Conservation (phyloP, 1,284 basidiomycete species). For the Malassezia arunalokei region DNA sequence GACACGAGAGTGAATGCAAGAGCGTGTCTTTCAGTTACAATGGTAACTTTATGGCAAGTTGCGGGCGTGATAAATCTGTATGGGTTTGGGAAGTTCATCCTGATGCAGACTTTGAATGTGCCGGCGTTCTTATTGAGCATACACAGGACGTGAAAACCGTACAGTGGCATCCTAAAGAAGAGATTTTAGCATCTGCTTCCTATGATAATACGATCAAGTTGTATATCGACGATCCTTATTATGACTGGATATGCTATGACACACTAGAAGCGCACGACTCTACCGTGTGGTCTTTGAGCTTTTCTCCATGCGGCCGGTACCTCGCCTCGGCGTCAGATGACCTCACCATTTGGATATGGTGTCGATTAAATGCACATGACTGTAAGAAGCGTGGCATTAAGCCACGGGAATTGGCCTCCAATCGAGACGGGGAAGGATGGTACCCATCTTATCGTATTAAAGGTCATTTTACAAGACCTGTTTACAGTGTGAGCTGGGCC, state of each 20-base stretch:
- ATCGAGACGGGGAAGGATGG: constrained; percentile 46
- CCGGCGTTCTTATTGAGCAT: constrained; percentile 94
- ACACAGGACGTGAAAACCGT: constrained; percentile 91
- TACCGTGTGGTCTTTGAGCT: constrained; percentile 81
- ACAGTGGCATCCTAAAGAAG: constrained; percentile 86
- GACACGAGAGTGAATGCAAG: constrained; percentile 97
- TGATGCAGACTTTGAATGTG: constrained; percentile 69
- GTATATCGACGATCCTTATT: constrained; percentile 81
- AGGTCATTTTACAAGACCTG: constrained; percentile 56
- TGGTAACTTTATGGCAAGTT: constrained; percentile 76
- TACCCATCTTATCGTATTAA: constrained; percentile 37
- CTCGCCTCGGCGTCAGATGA: constrained; percentile 72
- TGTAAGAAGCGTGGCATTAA: constrained; percentile 33
- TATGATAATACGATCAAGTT: constrained; percentile 95
- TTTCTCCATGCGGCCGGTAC: constrained; percentile 65
- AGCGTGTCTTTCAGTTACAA: constrained; percentile 68
- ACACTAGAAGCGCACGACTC: constrained; percentile 64
- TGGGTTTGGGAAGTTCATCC: constrained; percentile 94
- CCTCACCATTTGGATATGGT: constrained; percentile 55
- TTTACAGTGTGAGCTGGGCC: constrained; percentile 69
- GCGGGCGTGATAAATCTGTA: constrained; percentile 88
- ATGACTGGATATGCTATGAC: constrained; percentile 83
- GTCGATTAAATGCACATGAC: constrained; percentile 33
- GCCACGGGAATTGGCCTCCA: constrained; percentile 31
- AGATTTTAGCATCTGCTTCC: constrained; percentile 89